These are phyloP conservation scores for Schizochytrium sp. DNA, from an alignment of 108 stramenopile genomes.

Conservation along the genomic window DNA sequence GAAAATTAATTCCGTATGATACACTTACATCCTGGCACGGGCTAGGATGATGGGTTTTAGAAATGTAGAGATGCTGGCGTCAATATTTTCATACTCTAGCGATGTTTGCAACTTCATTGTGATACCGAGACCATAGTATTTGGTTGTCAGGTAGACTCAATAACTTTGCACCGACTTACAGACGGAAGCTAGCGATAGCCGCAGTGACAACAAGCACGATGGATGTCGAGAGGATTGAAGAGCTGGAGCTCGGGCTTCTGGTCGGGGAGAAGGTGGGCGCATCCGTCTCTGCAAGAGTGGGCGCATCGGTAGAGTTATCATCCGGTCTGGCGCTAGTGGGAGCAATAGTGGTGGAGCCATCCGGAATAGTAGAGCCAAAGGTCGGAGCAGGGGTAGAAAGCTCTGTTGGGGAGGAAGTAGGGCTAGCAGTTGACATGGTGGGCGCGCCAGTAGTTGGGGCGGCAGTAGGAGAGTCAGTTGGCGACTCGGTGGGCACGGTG, in stretches of 20 bases:
- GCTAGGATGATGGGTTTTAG: no score
- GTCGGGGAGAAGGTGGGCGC: not conserved
- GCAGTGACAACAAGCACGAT: constrained; percentile 22
- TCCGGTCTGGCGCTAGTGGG: no score
- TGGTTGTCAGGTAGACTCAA: not conserved
- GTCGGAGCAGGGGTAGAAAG: not conserved
- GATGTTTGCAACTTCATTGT: not conserved
- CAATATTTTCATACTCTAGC: no score
- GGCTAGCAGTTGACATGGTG: no score
- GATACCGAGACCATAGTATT: not conserved
- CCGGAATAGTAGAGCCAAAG: not conserved
- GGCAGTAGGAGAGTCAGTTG: not conserved
- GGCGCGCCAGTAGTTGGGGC: not conserved
- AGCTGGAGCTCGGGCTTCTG: not conserved
- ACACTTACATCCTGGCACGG: no score
- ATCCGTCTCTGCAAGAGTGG: not conserved
- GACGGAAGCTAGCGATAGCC: not conserved
- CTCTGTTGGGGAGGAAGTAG: no score
- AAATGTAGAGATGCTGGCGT: no score
- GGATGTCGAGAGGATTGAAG: not conserved
- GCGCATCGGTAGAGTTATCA: no score
- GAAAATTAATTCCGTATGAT: no score
- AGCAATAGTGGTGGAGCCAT: not conserved
- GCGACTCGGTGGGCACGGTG: not conserved
- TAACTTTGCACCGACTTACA: not conserved